Evolutionary conservation across 2,329 filamentous ascomycete genomes (phyloP).

Genomic region (Lachnellula cervina): DNA sequence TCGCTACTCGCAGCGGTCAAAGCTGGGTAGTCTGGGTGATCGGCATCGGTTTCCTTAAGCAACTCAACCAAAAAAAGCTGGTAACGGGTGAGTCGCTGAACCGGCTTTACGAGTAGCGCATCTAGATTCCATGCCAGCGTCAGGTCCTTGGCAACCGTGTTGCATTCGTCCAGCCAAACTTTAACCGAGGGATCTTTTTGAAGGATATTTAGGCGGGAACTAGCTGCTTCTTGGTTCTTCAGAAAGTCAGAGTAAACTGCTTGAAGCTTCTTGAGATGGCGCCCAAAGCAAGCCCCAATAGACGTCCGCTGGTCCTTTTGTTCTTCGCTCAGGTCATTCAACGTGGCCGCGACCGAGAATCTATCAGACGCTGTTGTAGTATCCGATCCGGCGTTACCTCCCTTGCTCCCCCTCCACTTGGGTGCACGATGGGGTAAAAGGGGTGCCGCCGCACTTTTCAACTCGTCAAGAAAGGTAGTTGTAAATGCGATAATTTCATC

Average conservation of each 20-base stretch:
- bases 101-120: slow-evolving; percentile 93
- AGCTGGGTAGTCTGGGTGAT: slow-evolving; percentile 74
- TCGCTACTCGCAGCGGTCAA: slow-evolving; percentile 51
- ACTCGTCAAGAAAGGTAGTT: slow-evolving; percentile 67
- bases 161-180: slow-evolving; percentile 92
- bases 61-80: slow-evolving; percentile 79
- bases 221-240: slow-evolving; percentile 58
- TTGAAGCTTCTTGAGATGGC: slow-evolving; percentile 57
- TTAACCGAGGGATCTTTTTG: slow-evolving; percentile 59
- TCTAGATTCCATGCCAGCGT: slow-evolving; percentile 94
- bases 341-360: slow-evolving; percentile 22
- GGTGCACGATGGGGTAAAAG: slow-evolving; percentile 63
- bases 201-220: slow-evolving; percentile 56
- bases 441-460: slow-evolving; percentile 74
- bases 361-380: slow-evolving; percentile 16
- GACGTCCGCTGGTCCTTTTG: slow-evolving; percentile 29
- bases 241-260: slow-evolving; percentile 56
- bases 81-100: slow-evolving; percentile 92
- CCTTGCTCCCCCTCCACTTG: slow-evolving; percentile 37
- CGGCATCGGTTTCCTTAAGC: slow-evolving; percentile 69
- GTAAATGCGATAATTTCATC: slow-evolving; percentile 88
- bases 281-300: slow-evolving; percentile 28
- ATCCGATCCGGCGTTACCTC: slow-evolving; percentile 1
- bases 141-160: slow-evolving; percentile 84
- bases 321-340: slow-evolving; percentile 27